Evolutionary conservation across 371 early-diverging fungal genomes (phyloP).

Genomic region (Syncephalis fuscata): DNA sequence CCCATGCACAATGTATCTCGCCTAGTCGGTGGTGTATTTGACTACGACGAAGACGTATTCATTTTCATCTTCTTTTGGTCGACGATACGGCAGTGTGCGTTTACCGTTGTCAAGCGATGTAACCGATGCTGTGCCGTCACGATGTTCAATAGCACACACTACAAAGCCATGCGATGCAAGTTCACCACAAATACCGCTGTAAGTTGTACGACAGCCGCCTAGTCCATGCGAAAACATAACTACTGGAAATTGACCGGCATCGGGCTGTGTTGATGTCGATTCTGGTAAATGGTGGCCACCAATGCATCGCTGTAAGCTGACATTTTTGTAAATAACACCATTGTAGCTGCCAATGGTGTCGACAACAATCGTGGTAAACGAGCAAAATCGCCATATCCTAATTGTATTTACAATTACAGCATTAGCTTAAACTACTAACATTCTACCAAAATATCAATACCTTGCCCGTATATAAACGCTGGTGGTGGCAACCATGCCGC

Average conservation of each 20-base stretch:
- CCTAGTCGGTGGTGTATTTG: constrained; percentile 19
- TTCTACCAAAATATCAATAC: not conserved
- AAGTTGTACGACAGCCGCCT: constrained; percentile 23
- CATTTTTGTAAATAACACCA: constrained; percentile 4
- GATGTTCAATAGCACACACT: constrained; percentile 31
- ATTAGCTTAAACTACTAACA: too few species aligned
- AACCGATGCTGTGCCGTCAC: constrained; percentile 23
- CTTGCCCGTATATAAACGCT: not conserved
- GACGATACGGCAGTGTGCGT: constrained; percentile 8
- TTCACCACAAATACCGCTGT: constrained; percentile 22
- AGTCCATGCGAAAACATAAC: constrained; percentile 22
- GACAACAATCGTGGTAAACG: not conserved
- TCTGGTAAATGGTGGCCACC: not conserved
- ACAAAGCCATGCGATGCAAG: constrained; percentile 29
- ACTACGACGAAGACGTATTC: constrained; percentile 12
- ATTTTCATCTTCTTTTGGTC: constrained; percentile 7
- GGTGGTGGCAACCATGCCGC: constrained; percentile 7
- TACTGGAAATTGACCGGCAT: constrained; percentile 11
- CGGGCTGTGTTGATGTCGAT: not conserved
- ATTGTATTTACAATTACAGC: too few species aligned
- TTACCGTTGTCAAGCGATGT: constrained; percentile 5
- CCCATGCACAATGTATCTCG: constrained; percentile 13
- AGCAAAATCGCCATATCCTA: constrained; percentile 1
- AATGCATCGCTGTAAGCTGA: constrained; percentile 5
- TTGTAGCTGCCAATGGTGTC: not conserved